Percentiles rank a stretch among this genome's conserved stretches.
phyloP scores from a whole-genome alignment of 495 filamentous ascomycete species.

The Neurospora sp. region DNA sequence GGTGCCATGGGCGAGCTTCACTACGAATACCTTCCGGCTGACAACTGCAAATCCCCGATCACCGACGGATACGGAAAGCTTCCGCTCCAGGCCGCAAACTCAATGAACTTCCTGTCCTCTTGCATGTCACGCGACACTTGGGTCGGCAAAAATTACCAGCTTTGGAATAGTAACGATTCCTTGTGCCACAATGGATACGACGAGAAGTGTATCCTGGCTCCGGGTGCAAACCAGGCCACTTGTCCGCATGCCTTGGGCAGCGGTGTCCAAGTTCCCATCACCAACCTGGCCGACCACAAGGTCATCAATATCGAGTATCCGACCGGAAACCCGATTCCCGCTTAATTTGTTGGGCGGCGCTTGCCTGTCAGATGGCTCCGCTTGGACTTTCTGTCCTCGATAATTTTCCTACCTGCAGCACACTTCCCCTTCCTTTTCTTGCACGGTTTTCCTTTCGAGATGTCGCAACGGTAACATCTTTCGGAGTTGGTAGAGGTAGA shows the following conservation, averaged over 20 bases:
- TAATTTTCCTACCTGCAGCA: not conserved
- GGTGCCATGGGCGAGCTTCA: conserved; percentile 17
- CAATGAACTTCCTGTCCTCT: conserved; percentile 25
- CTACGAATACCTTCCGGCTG: conserved; percentile 15
- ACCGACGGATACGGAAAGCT: conserved; percentile 21
- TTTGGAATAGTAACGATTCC: conserved; percentile 22
- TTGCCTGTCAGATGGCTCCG: too few species aligned
- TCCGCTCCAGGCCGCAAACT: conserved; percentile 25
- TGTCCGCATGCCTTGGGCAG: not conserved
- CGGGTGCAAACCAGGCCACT: conserved; percentile 11
- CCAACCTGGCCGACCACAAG: not conserved
- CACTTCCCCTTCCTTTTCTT: not conserved
- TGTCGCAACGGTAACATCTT: not conserved
- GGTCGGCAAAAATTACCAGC: conserved; percentile 19
- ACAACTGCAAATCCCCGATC: conserved; percentile 18
- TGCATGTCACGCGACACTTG: conserved; percentile 19
- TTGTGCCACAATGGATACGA: conserved; percentile 21
- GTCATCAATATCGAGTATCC: not conserved
- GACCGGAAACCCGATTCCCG: not conserved
- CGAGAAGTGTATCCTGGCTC: conserved; percentile 22
- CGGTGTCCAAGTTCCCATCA: not conserved
- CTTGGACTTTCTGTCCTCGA: not conserved
- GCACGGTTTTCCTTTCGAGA: not conserved
- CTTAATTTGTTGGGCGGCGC: not conserved
- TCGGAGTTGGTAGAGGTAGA: too few species aligned